Evolutionary conservation across 768 basidiomycete genomes (phyloP).

Genomic region (Steccherinum ochraceum): DNA sequence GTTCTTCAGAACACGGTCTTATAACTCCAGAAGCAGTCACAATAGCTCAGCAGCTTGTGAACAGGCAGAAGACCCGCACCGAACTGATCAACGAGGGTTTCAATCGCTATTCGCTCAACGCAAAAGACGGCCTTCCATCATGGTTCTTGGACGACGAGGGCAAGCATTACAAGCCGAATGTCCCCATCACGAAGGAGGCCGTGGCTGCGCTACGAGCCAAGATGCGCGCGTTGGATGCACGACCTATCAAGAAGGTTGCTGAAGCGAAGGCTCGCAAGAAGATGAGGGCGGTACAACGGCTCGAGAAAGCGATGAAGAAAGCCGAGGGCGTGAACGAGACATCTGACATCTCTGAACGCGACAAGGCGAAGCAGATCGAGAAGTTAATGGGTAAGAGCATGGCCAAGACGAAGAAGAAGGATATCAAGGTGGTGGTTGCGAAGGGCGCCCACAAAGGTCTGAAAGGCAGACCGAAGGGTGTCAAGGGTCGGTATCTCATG

Average conservation of each 20-base stretch:
- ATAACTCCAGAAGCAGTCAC: conserved; percentile 87
- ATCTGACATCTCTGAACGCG: conserved; percentile 86
- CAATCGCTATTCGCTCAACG: conserved; percentile 85
- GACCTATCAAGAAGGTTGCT: conserved; percentile 98
- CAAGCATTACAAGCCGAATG: conserved; percentile 87
- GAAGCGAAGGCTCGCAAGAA: conserved; percentile 99
- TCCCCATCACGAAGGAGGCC: conserved; percentile 97
- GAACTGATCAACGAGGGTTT: conserved; percentile 93
- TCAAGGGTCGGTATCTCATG: conserved; percentile 94
- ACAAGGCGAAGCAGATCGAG: conserved; percentile 91
- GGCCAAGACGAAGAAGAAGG: conserved; percentile 63
- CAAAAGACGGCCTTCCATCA: conserved; percentile 84
- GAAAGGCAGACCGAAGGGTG: conserved; percentile 90
- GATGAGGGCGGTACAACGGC: conserved; percentile 72
- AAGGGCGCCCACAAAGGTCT: conserved; percentile 85
- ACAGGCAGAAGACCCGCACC: conserved; percentile 83
- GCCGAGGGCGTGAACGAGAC: conserved; percentile 90
- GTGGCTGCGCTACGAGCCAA: conserved; percentile 78
- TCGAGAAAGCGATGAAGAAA: conserved; percentile 93
- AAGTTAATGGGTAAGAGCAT: conserved; percentile 83
- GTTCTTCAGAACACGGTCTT: conserved; percentile 66
- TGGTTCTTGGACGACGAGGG: conserved; percentile 99
- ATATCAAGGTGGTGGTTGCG: conserved; percentile 85
- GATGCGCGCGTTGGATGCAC: conserved; percentile 89
- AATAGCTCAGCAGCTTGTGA: conserved; percentile 86